Conservation (phyloP, 2,329 filamentous ascomycete genomes). For the Ceratocystis cubensis region DNA sequence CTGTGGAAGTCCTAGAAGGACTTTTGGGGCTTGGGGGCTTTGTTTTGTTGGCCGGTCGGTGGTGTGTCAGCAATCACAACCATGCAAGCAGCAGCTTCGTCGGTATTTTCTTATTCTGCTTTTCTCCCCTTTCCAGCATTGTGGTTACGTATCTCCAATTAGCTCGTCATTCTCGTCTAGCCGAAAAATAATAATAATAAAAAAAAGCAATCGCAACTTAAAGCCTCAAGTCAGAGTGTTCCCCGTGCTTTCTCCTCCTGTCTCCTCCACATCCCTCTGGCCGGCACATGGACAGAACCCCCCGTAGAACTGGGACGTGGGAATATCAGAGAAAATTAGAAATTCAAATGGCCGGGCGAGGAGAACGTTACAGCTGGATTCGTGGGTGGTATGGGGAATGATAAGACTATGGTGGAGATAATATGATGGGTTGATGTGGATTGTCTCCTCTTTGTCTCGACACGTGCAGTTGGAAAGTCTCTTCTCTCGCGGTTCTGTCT, state of each 20-base stretch:
- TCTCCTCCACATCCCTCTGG: too few species aligned
- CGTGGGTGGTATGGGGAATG: too few species aligned
- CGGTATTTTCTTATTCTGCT: not conserved
- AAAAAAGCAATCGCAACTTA: not conserved
- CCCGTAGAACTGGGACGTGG: not conserved
- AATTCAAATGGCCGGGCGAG: not conserved
- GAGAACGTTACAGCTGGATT: not conserved
- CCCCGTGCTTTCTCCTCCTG: not conserved
- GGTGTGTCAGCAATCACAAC: not conserved
- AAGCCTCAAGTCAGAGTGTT: not conserved
- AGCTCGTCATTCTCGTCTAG: not conserved
- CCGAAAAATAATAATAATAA: not conserved
- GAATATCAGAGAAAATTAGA: not conserved
- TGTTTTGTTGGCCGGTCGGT: not conserved
- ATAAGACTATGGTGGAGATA: not conserved
- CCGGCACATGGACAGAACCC: too few species aligned
- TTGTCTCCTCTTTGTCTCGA: not conserved
- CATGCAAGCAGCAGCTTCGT: not conserved
- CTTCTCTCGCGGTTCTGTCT: not conserved
- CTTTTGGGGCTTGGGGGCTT: too few species aligned
- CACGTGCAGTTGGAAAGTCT: not conserved
- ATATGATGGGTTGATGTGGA: not conserved
- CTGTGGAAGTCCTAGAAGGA: not conserved
- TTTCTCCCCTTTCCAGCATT: constrained; percentile 8
- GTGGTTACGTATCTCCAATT: constrained; percentile 4